Evolutionary conservation across 1,284 basidiomycete species (phyloP).

Genomic region (Limonomyces culmigenus): DNA sequence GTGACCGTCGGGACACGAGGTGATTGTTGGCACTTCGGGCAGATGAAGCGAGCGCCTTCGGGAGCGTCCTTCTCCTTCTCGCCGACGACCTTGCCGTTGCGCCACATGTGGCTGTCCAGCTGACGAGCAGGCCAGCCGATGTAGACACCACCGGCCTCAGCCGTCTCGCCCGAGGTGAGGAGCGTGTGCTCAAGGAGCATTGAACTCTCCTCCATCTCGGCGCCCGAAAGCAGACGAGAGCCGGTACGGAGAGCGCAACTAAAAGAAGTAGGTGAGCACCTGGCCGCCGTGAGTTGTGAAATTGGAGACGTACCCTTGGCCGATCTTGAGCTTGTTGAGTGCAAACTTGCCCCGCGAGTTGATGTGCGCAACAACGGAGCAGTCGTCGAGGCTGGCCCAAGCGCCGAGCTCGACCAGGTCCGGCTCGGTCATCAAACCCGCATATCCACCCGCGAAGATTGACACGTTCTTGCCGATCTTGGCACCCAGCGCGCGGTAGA

Average conservation of each 20-base stretch:
- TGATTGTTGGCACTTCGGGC: too few relatives aligned
- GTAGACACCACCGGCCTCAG: conserved; percentile 22
- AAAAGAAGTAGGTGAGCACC: too few relatives aligned
- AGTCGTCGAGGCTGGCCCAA: conserved; percentile 23
- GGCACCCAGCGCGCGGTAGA: conserved; percentile 21
- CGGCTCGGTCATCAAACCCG: conserved; percentile 26
- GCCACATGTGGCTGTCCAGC: too few relatives aligned
- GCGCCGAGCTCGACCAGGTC: conserved; percentile 25
- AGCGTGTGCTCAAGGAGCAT: conserved; percentile 31
- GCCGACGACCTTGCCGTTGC: too few relatives aligned
- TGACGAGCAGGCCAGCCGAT: conserved; percentile 23
- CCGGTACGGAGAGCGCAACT: conserved; percentile 16
- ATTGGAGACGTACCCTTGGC: conserved; percentile 14
- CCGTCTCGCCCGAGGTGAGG: conserved; percentile 27
- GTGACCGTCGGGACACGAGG: too few relatives aligned
- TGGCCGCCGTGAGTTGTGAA: too few relatives aligned
- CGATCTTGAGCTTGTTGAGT: conserved; percentile 23
- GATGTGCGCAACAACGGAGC: conserved; percentile 28
- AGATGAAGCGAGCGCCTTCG: too few relatives aligned
- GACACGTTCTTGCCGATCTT: conserved; percentile 23
- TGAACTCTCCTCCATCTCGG: conserved; percentile 28
- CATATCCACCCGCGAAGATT: conserved; percentile 20
- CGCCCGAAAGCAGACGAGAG: conserved; percentile 28
- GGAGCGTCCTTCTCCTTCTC: too few relatives aligned
- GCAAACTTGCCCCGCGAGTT: conserved; percentile 27